phyloP scores from a whole-genome alignment of 345 rosid species.

The Hibiscus trionum region DNA sequence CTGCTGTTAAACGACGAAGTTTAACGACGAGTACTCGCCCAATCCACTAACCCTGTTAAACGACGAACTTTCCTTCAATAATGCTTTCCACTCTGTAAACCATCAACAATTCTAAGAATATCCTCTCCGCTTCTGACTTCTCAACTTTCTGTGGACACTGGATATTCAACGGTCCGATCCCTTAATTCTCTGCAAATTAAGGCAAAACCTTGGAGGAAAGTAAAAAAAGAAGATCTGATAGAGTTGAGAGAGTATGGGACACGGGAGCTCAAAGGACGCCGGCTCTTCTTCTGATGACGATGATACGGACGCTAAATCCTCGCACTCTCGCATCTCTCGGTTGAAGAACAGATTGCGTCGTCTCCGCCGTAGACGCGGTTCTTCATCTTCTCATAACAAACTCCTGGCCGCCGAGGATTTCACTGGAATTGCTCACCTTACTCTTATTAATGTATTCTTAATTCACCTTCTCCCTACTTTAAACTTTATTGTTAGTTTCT shows the following conservation, averaged over 20 bases:
- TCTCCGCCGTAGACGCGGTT: constrained; percentile 25
- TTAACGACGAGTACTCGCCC: background rate
- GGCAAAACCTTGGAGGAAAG: background rate
- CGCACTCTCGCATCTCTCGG: constrained; percentile 26
- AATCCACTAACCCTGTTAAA: background rate
- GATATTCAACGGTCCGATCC: background rate
- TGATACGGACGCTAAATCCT: constrained; percentile 6
- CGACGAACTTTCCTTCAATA: background rate
- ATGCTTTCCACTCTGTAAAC: background rate
- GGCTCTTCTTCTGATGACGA: constrained; percentile 3
- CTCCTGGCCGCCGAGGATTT: constrained; percentile 49
- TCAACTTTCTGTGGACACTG: background rate
- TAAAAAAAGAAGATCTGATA: background rate
- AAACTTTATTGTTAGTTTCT: background rate
- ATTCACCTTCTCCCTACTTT: background rate
- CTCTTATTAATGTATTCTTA: constrained; percentile 44
- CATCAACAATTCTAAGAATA: background rate
- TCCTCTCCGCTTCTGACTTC: background rate
- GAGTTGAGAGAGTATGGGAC: constrained; percentile 20
- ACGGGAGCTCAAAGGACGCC: constrained; percentile 23
- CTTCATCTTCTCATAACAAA: constrained; percentile 19
- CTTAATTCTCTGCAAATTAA: background rate
- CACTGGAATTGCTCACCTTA: constrained; percentile 83
- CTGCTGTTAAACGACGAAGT: background rate
- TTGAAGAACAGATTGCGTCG: constrained; percentile 39